Evolutionary conservation across 805 yeast species (phyloP), one percentile per base, ranked within the genome.

Genomic region (Kluyveromyces starmeri): DNA sequence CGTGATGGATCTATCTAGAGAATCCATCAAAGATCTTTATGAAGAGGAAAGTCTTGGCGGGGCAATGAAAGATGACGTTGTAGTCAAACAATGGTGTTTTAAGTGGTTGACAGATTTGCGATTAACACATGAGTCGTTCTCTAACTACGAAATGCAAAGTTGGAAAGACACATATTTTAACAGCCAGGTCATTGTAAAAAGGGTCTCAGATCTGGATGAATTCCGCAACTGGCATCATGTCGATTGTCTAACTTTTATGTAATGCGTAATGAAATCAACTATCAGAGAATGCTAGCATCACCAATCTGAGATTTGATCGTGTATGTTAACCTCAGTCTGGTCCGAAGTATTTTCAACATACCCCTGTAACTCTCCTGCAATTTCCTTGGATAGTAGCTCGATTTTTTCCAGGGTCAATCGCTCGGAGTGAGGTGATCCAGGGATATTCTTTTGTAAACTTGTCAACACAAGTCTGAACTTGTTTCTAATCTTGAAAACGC

Each of bases 401-500:
- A 61, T 58, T 11, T 54, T 59, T 33, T 64, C 62, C n/a, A 59
- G 51, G 1, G 49, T 41, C 8, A 67, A 40, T 7, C 33, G 23
- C 7, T 27, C 13, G 23, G 33, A 30, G 10, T 27, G 14, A n/a
- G 34, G 37, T 4, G 15, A n/a, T 5, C 18, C 23, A 12, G 41
- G 41, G 9, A 24, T 20, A 9, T 39, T 36, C 32, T 48, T 44
- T 14, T 53, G 56, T 3, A 62, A 38, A 5, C 60, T 31, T 8
- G 65, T 43, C 8, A 71, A 60, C 8, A 79, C 49, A 3, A 74
- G 64, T 38, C 83, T 61, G 20, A 77, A 62, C 51, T 79, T 78
- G 45, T 80, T 79, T 41, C 78, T 64, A 2, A 81, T 71, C 49
- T 72, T 71, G 14, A 61, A 57, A 3, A 77, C 34, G n/a, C 60